Percentiles rank a stretch among this genome's conserved stretches.
Evolutionary conservation across 2,329 filamentous ascomycete genomes (phyloP).

Genomic region (Fusarium xylarioides): DNA sequence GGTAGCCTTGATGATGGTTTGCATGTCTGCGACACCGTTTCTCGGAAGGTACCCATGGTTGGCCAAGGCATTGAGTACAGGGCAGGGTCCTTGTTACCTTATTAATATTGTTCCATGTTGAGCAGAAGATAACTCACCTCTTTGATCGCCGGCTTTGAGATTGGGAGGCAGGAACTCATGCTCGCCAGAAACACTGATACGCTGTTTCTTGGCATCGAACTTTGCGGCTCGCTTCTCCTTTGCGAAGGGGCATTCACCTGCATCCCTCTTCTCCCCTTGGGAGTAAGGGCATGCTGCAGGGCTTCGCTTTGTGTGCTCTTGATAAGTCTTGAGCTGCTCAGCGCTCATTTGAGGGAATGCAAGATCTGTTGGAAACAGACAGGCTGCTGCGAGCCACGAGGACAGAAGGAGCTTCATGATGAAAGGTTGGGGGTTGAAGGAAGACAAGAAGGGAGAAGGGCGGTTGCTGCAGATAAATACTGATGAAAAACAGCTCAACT

Average conservation of each 20-base stretch:
- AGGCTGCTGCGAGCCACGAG: neutral
- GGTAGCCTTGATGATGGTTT: slow-evolving; percentile 1
- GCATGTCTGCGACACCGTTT: neutral
- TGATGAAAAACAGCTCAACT: accelerated
- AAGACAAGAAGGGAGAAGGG: accelerated
- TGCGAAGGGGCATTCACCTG: neutral
- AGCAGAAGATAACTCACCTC: neutral
- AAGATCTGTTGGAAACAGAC: neutral
- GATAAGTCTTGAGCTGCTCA: neutral
- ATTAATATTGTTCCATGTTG: neutral
- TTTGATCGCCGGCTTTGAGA: neutral
- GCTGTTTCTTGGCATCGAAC: slow-evolving; percentile 5
- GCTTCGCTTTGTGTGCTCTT: neutral
- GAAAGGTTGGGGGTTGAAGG: neutral
- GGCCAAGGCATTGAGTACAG: slow-evolving; percentile 2
- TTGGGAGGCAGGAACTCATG: neutral
- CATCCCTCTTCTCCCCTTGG: neutral
- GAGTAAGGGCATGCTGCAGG: neutral
- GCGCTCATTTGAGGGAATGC: neutral
- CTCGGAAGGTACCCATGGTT: slow-evolving; percentile 5
- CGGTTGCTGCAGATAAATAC: accelerated
- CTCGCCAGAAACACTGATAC: neutral
- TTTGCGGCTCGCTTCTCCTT: neutral
- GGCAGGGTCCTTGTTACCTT: neutral
- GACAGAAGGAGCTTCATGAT: neutral